phyloP scores from a whole-genome alignment of 169 alveolate genomes.

The Plasmodium cynomolgi region DNA sequence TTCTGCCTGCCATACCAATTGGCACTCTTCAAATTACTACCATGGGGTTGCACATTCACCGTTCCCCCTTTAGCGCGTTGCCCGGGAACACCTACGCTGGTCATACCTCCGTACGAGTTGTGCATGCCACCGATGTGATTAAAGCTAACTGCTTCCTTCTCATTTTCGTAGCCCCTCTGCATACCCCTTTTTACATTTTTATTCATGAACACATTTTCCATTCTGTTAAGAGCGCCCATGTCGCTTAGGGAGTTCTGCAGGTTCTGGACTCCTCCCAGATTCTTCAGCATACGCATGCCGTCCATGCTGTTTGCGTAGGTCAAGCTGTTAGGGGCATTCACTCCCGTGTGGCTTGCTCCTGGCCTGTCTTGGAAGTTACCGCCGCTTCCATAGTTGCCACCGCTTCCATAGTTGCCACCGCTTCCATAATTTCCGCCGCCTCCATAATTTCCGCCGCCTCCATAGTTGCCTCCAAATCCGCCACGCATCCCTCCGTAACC shows the following conservation, averaged over 20 bases:
- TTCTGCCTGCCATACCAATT: background rate
- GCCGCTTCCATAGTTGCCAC: background rate
- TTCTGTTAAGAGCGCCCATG: background rate
- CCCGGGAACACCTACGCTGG: background rate
- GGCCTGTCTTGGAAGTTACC: background rate
- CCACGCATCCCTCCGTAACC: background rate
- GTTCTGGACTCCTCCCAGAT: background rate
- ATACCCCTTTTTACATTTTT: constrained; percentile 1
- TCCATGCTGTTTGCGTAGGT: background rate
- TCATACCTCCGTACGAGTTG: background rate
- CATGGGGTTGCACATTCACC: background rate
- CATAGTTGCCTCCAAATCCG: background rate
- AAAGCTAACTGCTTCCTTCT: background rate
- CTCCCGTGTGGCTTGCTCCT: background rate
- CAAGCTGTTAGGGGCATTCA: background rate
- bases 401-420: background rate
- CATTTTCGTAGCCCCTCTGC: background rate
- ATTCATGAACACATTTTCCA: background rate
- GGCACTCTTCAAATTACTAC: background rate
- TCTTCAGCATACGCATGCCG: background rate
- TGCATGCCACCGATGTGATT: background rate
- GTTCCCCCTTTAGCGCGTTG: background rate
- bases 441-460: background rate
- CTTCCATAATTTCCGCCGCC: background rate
- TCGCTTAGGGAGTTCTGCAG: background rate